These are phyloP conservation scores for Ceratobasidium sp. DNA, from an alignment of 1,284 basidiomycete genomes.

Conservation along the genomic window DNA sequence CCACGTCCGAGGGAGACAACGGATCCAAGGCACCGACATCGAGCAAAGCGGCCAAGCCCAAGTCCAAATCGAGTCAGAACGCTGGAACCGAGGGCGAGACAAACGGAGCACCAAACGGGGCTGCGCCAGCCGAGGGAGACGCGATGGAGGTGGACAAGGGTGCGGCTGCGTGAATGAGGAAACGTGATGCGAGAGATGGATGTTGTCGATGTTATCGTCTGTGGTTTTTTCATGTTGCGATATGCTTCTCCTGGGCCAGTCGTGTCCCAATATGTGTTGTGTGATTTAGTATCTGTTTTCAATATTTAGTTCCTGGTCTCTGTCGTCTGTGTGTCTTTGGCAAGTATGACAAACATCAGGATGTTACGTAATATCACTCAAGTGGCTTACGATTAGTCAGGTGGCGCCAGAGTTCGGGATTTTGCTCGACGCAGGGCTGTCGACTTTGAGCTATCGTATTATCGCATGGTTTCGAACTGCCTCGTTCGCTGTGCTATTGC, in stretches of 20 bases:
- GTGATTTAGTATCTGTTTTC: too few species aligned
- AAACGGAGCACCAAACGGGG: slow-evolving; percentile 10
- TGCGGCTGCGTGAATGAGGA: neutral
- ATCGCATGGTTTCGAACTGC: too few species aligned
- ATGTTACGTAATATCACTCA: too few species aligned
- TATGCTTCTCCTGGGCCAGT: neutral
- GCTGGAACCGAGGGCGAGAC: slow-evolving; percentile 40
- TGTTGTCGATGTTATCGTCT: neutral
- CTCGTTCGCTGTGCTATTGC: too few species aligned
- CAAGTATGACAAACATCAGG: too few species aligned
- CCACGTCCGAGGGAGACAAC: neutral
- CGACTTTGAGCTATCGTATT: too few species aligned
- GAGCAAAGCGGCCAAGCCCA: neutral
- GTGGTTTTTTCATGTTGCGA: neutral
- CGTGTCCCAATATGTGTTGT: neutral
- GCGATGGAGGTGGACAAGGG: slow-evolving; percentile 27
- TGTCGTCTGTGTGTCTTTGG: too few species aligned
- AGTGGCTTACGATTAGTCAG: too few species aligned
- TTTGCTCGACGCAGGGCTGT: too few species aligned
- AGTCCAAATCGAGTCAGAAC: neutral
- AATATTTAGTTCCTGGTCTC: too few species aligned
- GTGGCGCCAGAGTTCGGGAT: too few species aligned
- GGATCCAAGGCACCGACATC: neutral
- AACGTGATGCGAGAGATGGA: too few species aligned
- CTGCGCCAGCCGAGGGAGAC: neutral